Conservation (phyloP, 2,329 filamentous ascomycete species). For the Fusarium multiceps region DNA sequence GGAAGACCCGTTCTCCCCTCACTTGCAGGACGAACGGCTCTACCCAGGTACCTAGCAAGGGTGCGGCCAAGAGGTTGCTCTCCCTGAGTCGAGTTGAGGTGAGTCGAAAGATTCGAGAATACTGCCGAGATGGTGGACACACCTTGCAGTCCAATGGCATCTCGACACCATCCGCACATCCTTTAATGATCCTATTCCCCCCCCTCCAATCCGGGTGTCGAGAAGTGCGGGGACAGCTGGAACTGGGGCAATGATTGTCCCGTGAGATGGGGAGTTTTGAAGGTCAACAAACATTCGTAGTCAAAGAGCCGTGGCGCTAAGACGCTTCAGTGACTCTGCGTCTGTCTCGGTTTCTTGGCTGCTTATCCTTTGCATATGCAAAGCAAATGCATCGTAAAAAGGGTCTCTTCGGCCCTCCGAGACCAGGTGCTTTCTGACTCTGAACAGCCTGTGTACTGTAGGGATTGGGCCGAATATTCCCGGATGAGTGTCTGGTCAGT, state of each 20-base stretch:
- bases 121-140: constrained; percentile 8
- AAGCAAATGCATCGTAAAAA: constrained; percentile 11
- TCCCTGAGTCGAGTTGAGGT: background rate
- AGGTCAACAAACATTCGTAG: constrained; percentile 12
- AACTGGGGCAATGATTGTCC: constrained; percentile 31
- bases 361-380: constrained; percentile 24
- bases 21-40: constrained; percentile 28
- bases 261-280: background rate
- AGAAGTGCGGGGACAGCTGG: constrained; percentile 39
- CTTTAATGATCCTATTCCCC: background rate
- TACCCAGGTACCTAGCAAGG: constrained; percentile 19
- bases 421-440: background rate
- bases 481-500: constrained; percentile 11
- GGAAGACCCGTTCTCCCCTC: constrained; percentile 20
- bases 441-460: constrained; percentile 6
- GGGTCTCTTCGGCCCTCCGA: constrained; percentile 29
- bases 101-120: constrained; percentile 32
- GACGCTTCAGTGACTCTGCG: constrained; percentile 32
- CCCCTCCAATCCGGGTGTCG: constrained; percentile 29
- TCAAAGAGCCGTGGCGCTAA: constrained; percentile 39
- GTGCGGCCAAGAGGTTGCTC: constrained; percentile 30
- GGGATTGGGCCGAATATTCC: background rate
- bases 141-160: constrained; percentile 36
- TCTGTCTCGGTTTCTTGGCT: constrained; percentile 25
- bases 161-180: background rate